Evolutionary conservation across 805 yeast species (phyloP).

Genomic region (Candida nanaspora): DNA sequence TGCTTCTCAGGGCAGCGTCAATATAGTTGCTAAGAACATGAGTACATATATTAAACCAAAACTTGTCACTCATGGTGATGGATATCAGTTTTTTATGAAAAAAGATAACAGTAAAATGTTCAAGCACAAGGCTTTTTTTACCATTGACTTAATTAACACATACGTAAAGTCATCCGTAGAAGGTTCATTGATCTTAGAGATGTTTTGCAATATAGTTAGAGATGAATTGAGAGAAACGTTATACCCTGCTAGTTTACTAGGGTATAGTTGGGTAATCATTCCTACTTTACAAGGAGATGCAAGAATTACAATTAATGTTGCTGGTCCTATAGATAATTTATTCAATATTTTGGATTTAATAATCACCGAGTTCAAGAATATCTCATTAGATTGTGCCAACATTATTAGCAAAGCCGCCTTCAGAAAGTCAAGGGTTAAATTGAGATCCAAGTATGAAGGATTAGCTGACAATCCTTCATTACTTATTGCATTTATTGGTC

Average conservation of each 20-base stretch:
- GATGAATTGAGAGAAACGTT: slow-evolving; percentile 30
- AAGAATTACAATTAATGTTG: slow-evolving; percentile 42
- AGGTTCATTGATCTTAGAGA: slow-evolving; percentile 42
- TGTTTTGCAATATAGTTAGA: slow-evolving; percentile 43
- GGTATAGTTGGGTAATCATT: slow-evolving; percentile 48
- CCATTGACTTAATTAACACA: slow-evolving; percentile 37
- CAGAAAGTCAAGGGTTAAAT: slow-evolving; percentile 38
- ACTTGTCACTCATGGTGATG: slow-evolving; percentile 25
- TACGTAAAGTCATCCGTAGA: slow-evolving; percentile 25
- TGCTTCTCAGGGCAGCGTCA: slow-evolving; percentile 25
- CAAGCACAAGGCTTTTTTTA: slow-evolving; percentile 30
- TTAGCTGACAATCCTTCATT: slow-evolving; percentile 38
- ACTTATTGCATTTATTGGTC: slow-evolving; percentile 40
- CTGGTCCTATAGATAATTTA: slow-evolving; percentile 44
- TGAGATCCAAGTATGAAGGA: slow-evolving; percentile 40
- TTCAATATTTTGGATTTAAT: slow-evolving; percentile 27
- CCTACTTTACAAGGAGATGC: slow-evolving; percentile 50
- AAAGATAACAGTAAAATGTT: slow-evolving; percentile 22
- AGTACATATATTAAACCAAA: slow-evolving; percentile 26
- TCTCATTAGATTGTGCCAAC: slow-evolving; percentile 8
- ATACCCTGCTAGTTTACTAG: slow-evolving; percentile 49
- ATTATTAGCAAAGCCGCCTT: slow-evolving; percentile 28
- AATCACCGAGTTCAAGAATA: slow-evolving; percentile 21
- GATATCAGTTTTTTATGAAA: slow-evolving; percentile 48
- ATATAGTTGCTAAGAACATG: slow-evolving; percentile 25